Evolutionary conservation across 208 protist genomes (phyloP), one percentile per base, ranked within the genome.

Genomic region (Kentomonas sorsogonicus): DNA sequence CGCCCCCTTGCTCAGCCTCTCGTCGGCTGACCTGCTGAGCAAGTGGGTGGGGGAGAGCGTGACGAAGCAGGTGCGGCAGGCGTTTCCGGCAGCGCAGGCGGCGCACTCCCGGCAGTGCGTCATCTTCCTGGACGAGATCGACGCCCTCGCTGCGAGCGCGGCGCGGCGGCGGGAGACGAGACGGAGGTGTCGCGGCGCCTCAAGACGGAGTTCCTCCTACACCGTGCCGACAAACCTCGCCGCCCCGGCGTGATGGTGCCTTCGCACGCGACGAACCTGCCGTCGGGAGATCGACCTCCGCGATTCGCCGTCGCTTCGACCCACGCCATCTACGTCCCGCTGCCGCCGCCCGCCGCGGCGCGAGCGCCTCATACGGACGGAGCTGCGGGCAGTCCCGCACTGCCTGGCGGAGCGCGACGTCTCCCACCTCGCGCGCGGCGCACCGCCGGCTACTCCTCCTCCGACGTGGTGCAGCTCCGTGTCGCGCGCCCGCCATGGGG

Each of bases 191-290:
- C 97, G 5, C 79, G 98, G 11, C 83, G 98, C 16, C 83, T 99
- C 38, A 99, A 99, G 73, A 99, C 98, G 23, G 98, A 99, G 78
- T 96, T 99, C 31, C 83, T 99, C 0, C 85, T 99, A 2, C 96
- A 98, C 57, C 60, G 95, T 40, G n/a, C n/a, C n/a, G n/a, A n/a
- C 41, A 74, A 95, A 50, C 77, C 55, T 7, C 38, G 78, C 10
- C 45, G 74, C n/a, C 30, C 64, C 0, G 53, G 66, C 0, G 73
- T 97, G 26, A 74, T 97, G 26, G 71, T 83, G 16, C 66, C 97
- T 34, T 33, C 97, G 22, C 91, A 81, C 5, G 94, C 94, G 10
- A 96, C 89, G 13, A 97, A 97, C 60, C 57, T 93, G 40, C 94
- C 94, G 36, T 95, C n/a, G 89, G 83, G 89, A 95, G 26, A 66